Evolutionary conservation across 129 eudicot species (phyloP), one percentile per base, ranked within the genome.

Genomic region (Arctium lappa): DNA sequence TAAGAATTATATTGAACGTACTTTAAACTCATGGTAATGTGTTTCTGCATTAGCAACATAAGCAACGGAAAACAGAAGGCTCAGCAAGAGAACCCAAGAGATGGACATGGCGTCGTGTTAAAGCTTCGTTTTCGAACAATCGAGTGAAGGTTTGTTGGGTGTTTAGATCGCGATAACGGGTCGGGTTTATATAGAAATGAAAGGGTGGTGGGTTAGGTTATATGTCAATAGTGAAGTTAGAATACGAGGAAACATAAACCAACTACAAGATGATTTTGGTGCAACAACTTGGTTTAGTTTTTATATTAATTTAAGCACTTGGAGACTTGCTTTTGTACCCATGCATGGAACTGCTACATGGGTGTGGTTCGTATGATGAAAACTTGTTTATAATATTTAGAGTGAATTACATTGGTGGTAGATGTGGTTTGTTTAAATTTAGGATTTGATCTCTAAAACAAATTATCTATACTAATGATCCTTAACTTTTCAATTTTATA

Each of bases 11-110:
- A 22, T 22, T 22, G 60, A 73, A 42, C 89, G 2, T 91, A 89
- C 96, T 77, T 76, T 83, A 79, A 89, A 91, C 33, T 82, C 88
- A 40, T 91, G 88, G 84, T 86, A 83, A 48, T 89, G 96, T 63
- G 71, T 85, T 80, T 83, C 88, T 0, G 88, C 89, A 30, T 69
- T 60, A 50, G 88, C 86, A 5, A 82, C 80, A 71, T 80, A 63
- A n/a, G 89, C 87, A 62, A 87, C 4, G 80, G 87, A 74, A 75
- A 85, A 22, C 42, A 80, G 71, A 83, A 84, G 56, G 85, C 72
- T 73, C 48, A 42, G 46, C 8, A 71, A 72, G 68, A 73, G 84
- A 37, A 56, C 82, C 70, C 73, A 86, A 84, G 75, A 34, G 79
- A 75, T 74, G 62, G 79, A 75, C 77, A 74, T 74, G n/a, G 18